Base-by-base conservation (phyloP, 2,329 filamentous ascomycete species). In the Aspergillus pseudotamarii region DNA sequence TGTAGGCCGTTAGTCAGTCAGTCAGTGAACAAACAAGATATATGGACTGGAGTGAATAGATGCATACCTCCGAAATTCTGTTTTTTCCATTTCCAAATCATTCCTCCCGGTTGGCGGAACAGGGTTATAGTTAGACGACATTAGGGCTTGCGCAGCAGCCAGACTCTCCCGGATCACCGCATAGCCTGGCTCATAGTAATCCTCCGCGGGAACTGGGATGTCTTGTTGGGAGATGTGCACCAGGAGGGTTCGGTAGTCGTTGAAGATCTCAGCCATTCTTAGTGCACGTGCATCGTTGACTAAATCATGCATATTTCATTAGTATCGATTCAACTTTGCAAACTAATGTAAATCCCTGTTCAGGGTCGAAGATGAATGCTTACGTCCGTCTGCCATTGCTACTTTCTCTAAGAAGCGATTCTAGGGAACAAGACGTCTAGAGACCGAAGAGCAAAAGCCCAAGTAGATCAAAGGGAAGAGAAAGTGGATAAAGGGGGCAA, bases 231-330 rank as follows among this genome's bases (percentile, higher is more conserved):
- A 80, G 61, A 89, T 85, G 72, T 88, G 86, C 65, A 84, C 75
- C 66, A 88, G 84, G 4, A 89, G 77, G 61, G 85, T 86, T 59
- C 86, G 85, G 72, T 87, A 89, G 77, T 89, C 87, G 66, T 83
- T 84, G 79, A 89, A 86, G 72, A 89, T 83, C 75, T 89, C 87
- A 54, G 86, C 81, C 67, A 89, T 78, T 68, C 87, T 84, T 74
- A 89, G 80, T 57, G 87, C 87, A 71, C 87, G 85, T 63, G 85
- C 86, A 73, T 88, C 83, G 72, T 89, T 89, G 69, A 88, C 87
- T 89, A 73, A 62, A 48, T 23, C 53, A 58, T 54, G 48, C 4
- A 45, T 45, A 50, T 21, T 26, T 26, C 51, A 61, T 68, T 57
- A 70, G 66, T 50, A 62, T 57, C 26, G 5, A 53, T 57, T 59